phyloP scores from a whole-genome alignment of 495 filamentous ascomycete species.

The Lasiosphaeria hispida region DNA sequence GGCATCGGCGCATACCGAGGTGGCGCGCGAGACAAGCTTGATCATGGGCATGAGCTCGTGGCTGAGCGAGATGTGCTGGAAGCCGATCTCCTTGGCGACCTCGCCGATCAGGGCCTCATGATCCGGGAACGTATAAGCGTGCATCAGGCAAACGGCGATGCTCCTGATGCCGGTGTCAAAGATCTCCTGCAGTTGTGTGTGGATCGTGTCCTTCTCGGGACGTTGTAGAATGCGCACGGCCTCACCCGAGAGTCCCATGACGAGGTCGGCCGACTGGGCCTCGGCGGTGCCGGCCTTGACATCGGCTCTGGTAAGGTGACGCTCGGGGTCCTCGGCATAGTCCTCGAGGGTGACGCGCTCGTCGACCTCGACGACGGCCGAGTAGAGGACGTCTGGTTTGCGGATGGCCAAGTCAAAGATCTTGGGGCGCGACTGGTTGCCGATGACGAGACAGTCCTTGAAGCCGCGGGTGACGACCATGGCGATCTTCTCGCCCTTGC shows the following conservation, averaged over 20 bases:
- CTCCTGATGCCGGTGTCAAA: conserved; percentile 64
- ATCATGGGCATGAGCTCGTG: conserved; percentile 93
- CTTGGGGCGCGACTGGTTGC: conserved; percentile 77
- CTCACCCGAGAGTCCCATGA: conserved; percentile 67
- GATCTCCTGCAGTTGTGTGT: conserved; percentile 54
- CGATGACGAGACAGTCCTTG: conserved; percentile 84
- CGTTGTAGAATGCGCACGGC: conserved; percentile 63
- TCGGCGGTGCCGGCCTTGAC: conserved; percentile 45
- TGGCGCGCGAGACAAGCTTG: conserved; percentile 81
- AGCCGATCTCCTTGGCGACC: conserved; percentile 70
- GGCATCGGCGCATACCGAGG: conserved; percentile 90
- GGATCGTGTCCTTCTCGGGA: conserved; percentile 53
- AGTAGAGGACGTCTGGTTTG: conserved; percentile 77
- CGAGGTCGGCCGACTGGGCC: conserved; percentile 50
- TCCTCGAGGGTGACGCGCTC: conserved; percentile 86
- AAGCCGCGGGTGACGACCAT: conserved; percentile 93
- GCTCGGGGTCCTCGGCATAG: conserved; percentile 77
- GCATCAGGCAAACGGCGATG: conserved; percentile 77
- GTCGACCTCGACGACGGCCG: conserved; percentile 72
- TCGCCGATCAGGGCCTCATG: conserved; percentile 69
- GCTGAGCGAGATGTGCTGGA: conserved; percentile 69
- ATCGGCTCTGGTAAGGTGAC: conserved; percentile 50
- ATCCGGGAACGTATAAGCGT: conserved; percentile 75
- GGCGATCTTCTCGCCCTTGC: conserved; percentile 90
- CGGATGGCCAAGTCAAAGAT: conserved; percentile 82